Conservation (phyloP, 805 yeast genomes). For the Candida odintsovae region DNA sequence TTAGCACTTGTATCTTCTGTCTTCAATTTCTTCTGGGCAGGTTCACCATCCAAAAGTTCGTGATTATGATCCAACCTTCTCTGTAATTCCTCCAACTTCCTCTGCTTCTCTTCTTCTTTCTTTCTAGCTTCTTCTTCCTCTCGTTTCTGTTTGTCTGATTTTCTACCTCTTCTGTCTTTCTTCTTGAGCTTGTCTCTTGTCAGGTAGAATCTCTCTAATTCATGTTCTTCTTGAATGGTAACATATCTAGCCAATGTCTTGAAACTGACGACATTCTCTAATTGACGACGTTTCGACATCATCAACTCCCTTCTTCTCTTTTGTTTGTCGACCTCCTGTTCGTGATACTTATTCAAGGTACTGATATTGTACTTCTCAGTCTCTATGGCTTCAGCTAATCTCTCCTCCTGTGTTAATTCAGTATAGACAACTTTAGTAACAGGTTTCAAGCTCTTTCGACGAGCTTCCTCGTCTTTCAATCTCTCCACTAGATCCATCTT, state of each 20-base stretch:
- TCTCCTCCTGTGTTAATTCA: slow-evolving; percentile 40
- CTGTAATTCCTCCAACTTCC: neutral
- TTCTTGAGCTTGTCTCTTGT: slow-evolving; percentile 35
- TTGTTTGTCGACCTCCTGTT: slow-evolving; percentile 79
- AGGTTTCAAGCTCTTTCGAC: slow-evolving; percentile 41
- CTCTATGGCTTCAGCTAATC: slow-evolving; percentile 69
- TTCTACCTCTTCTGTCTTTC: slow-evolving; percentile 39
- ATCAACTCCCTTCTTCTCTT: slow-evolving; percentile 70
- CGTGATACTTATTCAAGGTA: slow-evolving; percentile 72
- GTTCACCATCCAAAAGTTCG: neutral
- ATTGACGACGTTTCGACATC: slow-evolving; percentile 54
- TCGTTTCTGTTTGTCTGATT: slow-evolving; percentile 36
- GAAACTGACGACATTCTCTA: slow-evolving; percentile 55
- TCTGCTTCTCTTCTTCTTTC: slow-evolving; percentile 23
- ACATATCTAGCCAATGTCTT: slow-evolving; percentile 42
- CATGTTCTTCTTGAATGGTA: slow-evolving; percentile 60
- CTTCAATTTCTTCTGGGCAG: neutral
- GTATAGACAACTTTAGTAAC: slow-evolving; percentile 34
- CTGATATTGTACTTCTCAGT: slow-evolving; percentile 75
- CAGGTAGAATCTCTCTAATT: slow-evolving; percentile 36
- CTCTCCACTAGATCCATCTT: slow-evolving; percentile 73
- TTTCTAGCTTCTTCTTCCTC: slow-evolving; percentile 26
- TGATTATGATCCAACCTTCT: neutral
- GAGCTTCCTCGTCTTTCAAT: slow-evolving; percentile 60
- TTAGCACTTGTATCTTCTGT: neutral